Evolutionary conservation across 768 basidiomycete species (phyloP), one percentile per base, ranked within the genome.

Genomic region (Termitomyces sp.): DNA sequence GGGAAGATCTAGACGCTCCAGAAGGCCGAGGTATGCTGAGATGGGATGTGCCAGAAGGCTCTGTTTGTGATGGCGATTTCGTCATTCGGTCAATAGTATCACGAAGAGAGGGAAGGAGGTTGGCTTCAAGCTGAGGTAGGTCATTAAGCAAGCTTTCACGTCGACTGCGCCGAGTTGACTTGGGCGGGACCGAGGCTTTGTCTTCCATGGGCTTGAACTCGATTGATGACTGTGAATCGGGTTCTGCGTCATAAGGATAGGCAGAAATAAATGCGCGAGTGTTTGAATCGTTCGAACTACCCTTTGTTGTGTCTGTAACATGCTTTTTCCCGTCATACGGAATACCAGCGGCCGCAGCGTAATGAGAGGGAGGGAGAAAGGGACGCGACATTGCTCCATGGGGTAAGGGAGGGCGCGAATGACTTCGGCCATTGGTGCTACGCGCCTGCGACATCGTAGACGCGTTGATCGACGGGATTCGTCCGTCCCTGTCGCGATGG

Each of bases 11-110:
- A 9, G 34, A 48, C 4, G 31, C 26, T 12, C 49, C 55, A 26
- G 57, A 58, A 2, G 37, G 51, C 26, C 50, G 57, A 32, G 57
- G 57, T 46, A 57, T 50, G 6, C 46, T 58, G 27, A 64, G 56
- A 43, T 56, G 57, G 34, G 53, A 55, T 55, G 43, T 31, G 37
- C 46, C 52, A 16, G 57, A 48, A 10, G 63, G 32, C 12, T 61
- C 58, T 59, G 57, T 54, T 56, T 70, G 70, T 41, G 74, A 74
- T 1, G 82, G 80, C 14, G 77, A 72, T 52, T 78, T 74, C 2
- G 88, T 90, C 88, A 90, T 91, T 46, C 82, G 80, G 62, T 86
- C 80, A 37, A 91, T 79, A 0, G 88, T 91, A 56, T 90, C 88
- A 42, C 82, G 77, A 36, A 91, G 73, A 18, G 87, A 85, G 9